Evolutionary conservation across 331 rosid species (phyloP).

Genomic region (Prunus yedoensis): DNA sequence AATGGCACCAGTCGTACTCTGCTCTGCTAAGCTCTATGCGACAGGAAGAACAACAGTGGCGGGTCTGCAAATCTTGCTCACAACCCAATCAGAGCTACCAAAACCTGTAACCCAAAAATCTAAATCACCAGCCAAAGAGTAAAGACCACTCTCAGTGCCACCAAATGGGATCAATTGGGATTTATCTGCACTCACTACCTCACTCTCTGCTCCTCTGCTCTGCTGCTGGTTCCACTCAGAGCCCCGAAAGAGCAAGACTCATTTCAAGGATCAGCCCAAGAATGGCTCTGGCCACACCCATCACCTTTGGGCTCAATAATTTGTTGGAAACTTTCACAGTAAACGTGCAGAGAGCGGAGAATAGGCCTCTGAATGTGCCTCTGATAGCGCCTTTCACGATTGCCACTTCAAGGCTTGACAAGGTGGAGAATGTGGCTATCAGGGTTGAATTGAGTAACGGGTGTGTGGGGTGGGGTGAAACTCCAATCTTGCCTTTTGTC

Average conservation of each 20-base stretch:
- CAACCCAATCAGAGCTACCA: not conserved
- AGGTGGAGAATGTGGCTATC: conserved; percentile 86
- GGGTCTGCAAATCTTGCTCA: not conserved
- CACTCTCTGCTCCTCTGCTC: conserved; percentile 5
- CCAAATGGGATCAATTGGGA: conserved; percentile 30
- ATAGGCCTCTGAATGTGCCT: conserved; percentile 73
- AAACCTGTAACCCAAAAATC: not conserved
- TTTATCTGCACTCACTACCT: conserved; percentile 18
- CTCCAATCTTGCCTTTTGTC: conserved; percentile 86
- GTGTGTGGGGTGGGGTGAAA: conserved; percentile 92
- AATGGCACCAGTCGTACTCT: not conserved
- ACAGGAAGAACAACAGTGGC: not conserved
- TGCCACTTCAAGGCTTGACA: conserved; percentile 74
- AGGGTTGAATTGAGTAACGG: conserved; percentile 79
- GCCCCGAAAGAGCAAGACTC: conserved; percentile 1
- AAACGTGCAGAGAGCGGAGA: conserved; percentile 84
- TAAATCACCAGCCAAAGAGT: not conserved
- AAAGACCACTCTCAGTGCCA: not conserved
- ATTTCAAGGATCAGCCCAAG: conserved; percentile 9
- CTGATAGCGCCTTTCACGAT: conserved; percentile 75
- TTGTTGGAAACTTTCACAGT: conserved; percentile 69
- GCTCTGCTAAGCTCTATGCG: not conserved
- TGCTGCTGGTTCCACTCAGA: conserved; percentile 19
- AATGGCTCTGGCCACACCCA: conserved; percentile 48
- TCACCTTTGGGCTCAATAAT: conserved; percentile 61